Conservation (phyloP, 805 yeast genomes). For the Candida ulmi region DNA sequence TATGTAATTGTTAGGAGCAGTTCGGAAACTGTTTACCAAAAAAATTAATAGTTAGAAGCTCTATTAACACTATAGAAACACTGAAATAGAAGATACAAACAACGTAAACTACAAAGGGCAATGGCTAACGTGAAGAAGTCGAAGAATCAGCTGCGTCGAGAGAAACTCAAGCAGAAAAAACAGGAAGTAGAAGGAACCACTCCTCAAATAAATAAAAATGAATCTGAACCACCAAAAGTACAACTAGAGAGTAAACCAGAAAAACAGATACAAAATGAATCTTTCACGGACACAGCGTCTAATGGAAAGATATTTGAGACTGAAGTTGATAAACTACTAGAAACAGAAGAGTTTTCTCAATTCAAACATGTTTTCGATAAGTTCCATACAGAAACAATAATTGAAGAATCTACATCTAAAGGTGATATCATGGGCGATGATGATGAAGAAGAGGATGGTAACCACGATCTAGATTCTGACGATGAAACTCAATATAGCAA, state of each 20-base stretch:
- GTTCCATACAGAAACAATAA: constrained; percentile 24
- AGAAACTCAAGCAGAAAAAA: constrained; percentile 16
- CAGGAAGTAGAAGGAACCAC: constrained; percentile 7
- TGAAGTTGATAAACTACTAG: constrained; percentile 19
- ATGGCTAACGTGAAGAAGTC: constrained; percentile 22
- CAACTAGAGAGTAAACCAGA: neutral
- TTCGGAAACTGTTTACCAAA: no score
- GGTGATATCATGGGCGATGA: constrained; percentile 29
- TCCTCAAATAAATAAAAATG: neutral
- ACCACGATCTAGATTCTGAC: constrained; percentile 4
- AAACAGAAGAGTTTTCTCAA: constrained; percentile 28
- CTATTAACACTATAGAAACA: no score
- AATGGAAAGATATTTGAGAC: constrained; percentile 12
- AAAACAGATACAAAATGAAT: no score
- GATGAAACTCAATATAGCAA: constrained; percentile 15
- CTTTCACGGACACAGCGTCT: no score
- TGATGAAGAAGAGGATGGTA: constrained; percentile 17
- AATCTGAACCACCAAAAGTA: no score
- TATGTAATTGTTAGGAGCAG: no score
- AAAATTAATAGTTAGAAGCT: no score
- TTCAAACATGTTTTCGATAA: constrained; percentile 30
- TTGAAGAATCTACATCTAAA: constrained; percentile 12
- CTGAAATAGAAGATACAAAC: no score
- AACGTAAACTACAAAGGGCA: no score
- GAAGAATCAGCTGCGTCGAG: constrained; percentile 33